These are phyloP conservation scores for Epichloe glyceriae DNA, from an alignment of 2,329 filamentous ascomycete species.

Conservation along the genomic window DNA sequence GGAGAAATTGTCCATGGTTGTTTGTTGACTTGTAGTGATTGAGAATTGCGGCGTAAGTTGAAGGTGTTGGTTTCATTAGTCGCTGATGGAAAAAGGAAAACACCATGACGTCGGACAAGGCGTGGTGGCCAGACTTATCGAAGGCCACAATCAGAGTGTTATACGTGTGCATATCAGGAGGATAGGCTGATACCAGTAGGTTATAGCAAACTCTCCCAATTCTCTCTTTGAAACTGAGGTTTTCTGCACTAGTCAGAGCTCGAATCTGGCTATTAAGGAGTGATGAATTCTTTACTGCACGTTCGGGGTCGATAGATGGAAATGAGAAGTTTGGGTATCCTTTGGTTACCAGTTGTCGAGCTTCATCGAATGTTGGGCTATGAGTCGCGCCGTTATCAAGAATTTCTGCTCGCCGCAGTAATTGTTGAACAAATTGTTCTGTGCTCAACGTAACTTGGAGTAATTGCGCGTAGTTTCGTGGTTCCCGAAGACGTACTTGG, in stretches of 20 bases:
- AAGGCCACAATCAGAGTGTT: constrained; percentile 61
- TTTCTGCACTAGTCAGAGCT: constrained; percentile 13
- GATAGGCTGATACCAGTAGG: constrained; percentile 45
- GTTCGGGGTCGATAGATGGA: constrained; percentile 14
- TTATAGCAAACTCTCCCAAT: constrained; percentile 46
- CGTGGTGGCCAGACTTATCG: constrained; percentile 33
- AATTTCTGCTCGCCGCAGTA: constrained; percentile 16
- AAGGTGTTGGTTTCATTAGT: constrained; percentile 32
- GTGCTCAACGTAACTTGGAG: constrained; percentile 15
- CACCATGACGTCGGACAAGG: constrained; percentile 39
- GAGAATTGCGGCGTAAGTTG: constrained; percentile 35
- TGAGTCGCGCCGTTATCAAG: constrained; percentile 10
- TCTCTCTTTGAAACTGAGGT: constrained; percentile 19
- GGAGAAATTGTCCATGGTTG: constrained; percentile 30
- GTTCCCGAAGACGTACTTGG: constrained; percentile 9
- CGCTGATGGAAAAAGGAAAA: constrained; percentile 34
- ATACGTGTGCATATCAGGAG: constrained; percentile 56
- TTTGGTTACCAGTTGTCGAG: constrained; percentile 11
- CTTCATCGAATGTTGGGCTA: constrained; percentile 18
- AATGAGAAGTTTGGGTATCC: constrained; percentile 14
- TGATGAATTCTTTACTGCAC: constrained; percentile 14
- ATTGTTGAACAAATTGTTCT: constrained; percentile 15
- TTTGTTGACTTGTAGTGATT: constrained; percentile 33
- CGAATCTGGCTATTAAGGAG: constrained; percentile 19
- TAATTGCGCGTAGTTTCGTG: constrained; percentile 16